phyloP scores from a whole-genome alignment of 2,329 filamentous ascomycete genomes.

The Botrytis medusae region DNA sequence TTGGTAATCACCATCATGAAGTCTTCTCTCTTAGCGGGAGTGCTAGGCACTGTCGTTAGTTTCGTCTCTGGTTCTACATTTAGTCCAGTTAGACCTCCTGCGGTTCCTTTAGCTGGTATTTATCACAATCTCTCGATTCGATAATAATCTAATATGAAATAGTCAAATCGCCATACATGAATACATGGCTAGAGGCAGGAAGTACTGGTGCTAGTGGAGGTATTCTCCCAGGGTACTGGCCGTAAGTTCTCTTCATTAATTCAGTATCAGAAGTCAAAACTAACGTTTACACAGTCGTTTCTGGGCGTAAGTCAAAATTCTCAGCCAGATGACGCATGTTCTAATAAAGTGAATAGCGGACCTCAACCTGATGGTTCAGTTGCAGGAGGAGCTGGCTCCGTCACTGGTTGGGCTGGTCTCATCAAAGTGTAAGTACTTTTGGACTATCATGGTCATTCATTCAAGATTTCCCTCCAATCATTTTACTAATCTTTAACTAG shows the following conservation, averaged over 20 bases:
- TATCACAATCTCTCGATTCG: neutral
- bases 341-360: slow-evolving; percentile 25
- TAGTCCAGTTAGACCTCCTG: slow-evolving; percentile 62
- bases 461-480: too few relatives aligned
- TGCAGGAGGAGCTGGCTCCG: slow-evolving; percentile 47
- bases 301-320: slow-evolving; percentile 33
- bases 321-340: neutral
- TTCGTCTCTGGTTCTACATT: slow-evolving; percentile 51
- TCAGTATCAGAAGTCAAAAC: neutral
- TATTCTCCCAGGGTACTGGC: slow-evolving; percentile 57
- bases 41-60: slow-evolving; percentile 18
- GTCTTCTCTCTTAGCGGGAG: slow-evolving; percentile 20
- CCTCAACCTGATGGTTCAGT: slow-evolving; percentile 33
- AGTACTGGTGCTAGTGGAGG: slow-evolving; percentile 62
- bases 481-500: neutral
- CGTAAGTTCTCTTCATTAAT: slow-evolving; percentile 23
- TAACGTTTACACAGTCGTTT: slow-evolving; percentile 34
- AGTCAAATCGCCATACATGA: slow-evolving; percentile 71
- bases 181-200: slow-evolving; percentile 67
- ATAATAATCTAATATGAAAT: neutral
- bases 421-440: slow-evolving; percentile 52
- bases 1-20: slow-evolving; percentile 24
- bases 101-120: slow-evolving; percentile 64
- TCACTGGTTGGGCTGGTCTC: slow-evolving; percentile 68
- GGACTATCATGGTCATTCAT: neutral